Conservation (phyloP, 1,284 basidiomycete genomes). For the Inonotus hispidus region DNA sequence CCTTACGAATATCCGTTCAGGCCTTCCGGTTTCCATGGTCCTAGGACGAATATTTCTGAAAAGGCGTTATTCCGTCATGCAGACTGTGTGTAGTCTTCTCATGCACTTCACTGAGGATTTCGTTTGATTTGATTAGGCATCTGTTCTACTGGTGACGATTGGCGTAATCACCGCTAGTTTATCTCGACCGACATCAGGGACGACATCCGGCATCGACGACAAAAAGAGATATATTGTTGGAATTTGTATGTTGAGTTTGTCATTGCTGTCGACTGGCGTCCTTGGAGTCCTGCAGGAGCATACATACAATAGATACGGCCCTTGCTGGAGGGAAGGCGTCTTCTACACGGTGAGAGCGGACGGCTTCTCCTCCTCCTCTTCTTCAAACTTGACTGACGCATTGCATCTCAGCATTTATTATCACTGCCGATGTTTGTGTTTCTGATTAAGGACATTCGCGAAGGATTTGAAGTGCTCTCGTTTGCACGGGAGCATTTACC, state of each 20-base stretch:
- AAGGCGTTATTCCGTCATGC: constrained; percentile 54
- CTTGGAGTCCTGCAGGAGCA: constrained; percentile 80
- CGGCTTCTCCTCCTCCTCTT: background rate
- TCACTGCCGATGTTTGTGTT: constrained; percentile 74
- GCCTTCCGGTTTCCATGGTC: constrained; percentile 64
- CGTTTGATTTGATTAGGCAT: constrained; percentile 35
- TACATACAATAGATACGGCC: constrained; percentile 68
- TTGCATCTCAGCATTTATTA: constrained; percentile 49
- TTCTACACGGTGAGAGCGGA: constrained; percentile 64
- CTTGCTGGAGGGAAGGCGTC: constrained; percentile 81
- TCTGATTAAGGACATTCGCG: constrained; percentile 49
- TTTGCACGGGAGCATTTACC: constrained; percentile 22
- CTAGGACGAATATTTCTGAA: constrained; percentile 53
- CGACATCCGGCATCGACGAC: constrained; percentile 31
- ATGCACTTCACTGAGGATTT: background rate
- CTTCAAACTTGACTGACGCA: background rate
- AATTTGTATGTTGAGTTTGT: constrained; percentile 65
- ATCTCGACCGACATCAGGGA: constrained; percentile 44
- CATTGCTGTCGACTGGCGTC: constrained; percentile 68
- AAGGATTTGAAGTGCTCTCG: constrained; percentile 45
- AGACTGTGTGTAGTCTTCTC: constrained; percentile 48
- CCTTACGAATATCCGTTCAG: constrained; percentile 28
- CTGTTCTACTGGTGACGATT: constrained; percentile 65
- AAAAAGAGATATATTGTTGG: constrained; percentile 56
- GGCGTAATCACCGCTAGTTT: constrained; percentile 78